These are phyloP conservation scores for Trichoderma koningii DNA, from an alignment of 2,329 filamentous ascomycete genomes.

Conservation along the genomic window DNA sequence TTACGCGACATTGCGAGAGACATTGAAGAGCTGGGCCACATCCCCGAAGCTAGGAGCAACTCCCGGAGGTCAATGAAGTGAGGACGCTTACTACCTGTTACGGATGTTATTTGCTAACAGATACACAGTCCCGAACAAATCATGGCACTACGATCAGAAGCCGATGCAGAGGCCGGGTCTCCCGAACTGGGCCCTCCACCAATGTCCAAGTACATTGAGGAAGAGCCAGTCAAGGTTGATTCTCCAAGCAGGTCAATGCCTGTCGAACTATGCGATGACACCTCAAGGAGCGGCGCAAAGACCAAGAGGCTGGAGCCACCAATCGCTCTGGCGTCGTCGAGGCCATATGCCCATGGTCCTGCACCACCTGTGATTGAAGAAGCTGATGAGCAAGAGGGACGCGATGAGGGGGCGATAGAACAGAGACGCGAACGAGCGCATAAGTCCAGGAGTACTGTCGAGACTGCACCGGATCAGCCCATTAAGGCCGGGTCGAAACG, in stretches of 20 bases:
- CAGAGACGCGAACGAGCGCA: neutral
- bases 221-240: constrained; percentile 56
- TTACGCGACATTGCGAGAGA: constrained; percentile 60
- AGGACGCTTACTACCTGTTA: constrained; percentile 34
- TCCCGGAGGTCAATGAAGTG: constrained; percentile 70
- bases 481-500: constrained; percentile 58
- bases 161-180: constrained; percentile 58
- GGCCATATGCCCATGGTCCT: constrained; percentile 27
- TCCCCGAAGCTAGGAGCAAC: constrained; percentile 69
- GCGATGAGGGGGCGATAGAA: neutral
- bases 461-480: constrained; percentile 31
- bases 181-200: constrained; percentile 69
- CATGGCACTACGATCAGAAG: constrained; percentile 56
- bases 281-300: constrained; percentile 32
- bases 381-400: neutral
- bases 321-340: constrained; percentile 36
- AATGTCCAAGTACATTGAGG: constrained; percentile 60
- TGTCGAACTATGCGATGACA: constrained; percentile 11
- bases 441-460: constrained; percentile 3
- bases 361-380: neutral
- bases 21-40: constrained; percentile 55
- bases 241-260: constrained; percentile 43
- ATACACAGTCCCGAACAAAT: constrained; percentile 61
- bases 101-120: constrained; percentile 37
- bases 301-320: constrained; percentile 36